phyloP scores from a whole-genome alignment of 75 land plant genomes.

The Sequoiadendron giganteum region DNA sequence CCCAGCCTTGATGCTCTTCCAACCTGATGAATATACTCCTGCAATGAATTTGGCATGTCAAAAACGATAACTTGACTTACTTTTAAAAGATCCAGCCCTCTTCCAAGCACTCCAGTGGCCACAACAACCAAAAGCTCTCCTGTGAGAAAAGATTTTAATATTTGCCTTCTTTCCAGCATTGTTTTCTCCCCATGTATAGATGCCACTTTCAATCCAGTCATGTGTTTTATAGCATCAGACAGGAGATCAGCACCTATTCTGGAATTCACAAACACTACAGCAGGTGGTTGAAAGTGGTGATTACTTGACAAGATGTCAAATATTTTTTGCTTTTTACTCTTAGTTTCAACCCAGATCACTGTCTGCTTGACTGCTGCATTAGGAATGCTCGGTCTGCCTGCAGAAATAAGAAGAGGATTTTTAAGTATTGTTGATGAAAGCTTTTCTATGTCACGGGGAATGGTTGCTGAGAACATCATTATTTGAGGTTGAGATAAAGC shows the following conservation, averaged over 20 bases:
- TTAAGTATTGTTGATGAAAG: slow-evolving; percentile 47
- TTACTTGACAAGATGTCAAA: slow-evolving; percentile 76
- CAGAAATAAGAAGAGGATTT: slow-evolving; percentile 43
- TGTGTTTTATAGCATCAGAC: slow-evolving; percentile 62
- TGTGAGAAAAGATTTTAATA: slow-evolving; percentile 53
- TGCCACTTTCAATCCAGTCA: slow-evolving; percentile 57
- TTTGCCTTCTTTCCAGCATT: slow-evolving; percentile 85
- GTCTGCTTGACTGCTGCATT: slow-evolving; percentile 70
- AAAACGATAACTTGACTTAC: slow-evolving; percentile 84
- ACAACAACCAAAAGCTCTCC: slow-evolving; percentile 77
- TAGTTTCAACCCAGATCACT: slow-evolving; percentile 86
- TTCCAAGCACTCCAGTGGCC: slow-evolving; percentile 84
- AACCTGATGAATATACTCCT: slow-evolving; percentile 86
- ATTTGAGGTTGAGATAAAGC: slow-evolving; percentile 76
- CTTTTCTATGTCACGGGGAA: slow-evolving; percentile 63
- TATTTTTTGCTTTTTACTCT: slow-evolving; percentile 82
- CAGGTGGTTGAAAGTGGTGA: slow-evolving; percentile 80
- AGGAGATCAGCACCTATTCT: slow-evolving; percentile 83
- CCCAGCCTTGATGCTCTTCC: slow-evolving; percentile 93
- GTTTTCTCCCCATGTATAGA: slow-evolving; percentile 88
- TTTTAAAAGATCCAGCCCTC: slow-evolving; percentile 70
- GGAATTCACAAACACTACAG: slow-evolving; percentile 80
- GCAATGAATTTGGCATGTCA: slow-evolving; percentile 84
- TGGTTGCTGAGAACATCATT: slow-evolving; percentile 87
- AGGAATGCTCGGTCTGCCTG: slow-evolving; percentile 57